Conservation (phyloP, 106 monocot species). For the Apostasia ramifera region DNA sequence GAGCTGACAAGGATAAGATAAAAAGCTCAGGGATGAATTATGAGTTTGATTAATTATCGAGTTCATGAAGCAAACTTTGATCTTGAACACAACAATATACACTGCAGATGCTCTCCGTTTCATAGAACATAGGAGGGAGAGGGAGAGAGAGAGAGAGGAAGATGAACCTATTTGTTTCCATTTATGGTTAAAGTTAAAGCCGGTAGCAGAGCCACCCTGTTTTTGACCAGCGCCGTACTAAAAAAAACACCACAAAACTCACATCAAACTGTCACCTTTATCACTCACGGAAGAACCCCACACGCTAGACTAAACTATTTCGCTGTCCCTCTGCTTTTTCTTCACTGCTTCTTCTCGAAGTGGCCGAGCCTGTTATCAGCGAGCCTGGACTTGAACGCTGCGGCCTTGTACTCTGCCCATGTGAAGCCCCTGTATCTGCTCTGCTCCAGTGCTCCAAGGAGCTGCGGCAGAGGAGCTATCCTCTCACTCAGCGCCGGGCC, state of each 20-base stretch:
- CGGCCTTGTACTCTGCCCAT: slow-evolving; percentile 63
- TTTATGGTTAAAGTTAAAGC: not conserved
- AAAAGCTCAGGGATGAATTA: no score
- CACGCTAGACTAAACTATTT: not conserved
- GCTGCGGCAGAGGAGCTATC: slow-evolving; percentile 28
- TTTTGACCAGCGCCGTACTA: not conserved
- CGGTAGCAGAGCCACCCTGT: not conserved
- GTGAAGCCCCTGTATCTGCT: slow-evolving; percentile 64
- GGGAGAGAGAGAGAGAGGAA: not conserved
- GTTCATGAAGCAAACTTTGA: no score
- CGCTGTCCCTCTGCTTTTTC: not conserved
- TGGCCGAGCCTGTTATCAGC: slow-evolving; percentile 43
- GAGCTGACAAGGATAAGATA: no score
- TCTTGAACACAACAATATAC: no score
- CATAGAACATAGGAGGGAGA: no score
- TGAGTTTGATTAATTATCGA: no score
- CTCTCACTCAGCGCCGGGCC: slow-evolving; percentile 22
- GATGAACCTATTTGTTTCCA: slow-evolving; percentile 8
- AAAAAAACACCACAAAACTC: not conserved
- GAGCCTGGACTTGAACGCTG: slow-evolving; percentile 48
- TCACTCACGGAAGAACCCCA: not conserved
- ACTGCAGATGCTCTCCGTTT: no score
- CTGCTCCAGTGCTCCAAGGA: slow-evolving; percentile 37
- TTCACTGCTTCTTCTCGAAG: slow-evolving; percentile 23
- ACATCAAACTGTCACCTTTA: not conserved